phyloP scores from a whole-genome alignment of 2,329 filamentous ascomycete species.

The Xylaria polymorpha region DNA sequence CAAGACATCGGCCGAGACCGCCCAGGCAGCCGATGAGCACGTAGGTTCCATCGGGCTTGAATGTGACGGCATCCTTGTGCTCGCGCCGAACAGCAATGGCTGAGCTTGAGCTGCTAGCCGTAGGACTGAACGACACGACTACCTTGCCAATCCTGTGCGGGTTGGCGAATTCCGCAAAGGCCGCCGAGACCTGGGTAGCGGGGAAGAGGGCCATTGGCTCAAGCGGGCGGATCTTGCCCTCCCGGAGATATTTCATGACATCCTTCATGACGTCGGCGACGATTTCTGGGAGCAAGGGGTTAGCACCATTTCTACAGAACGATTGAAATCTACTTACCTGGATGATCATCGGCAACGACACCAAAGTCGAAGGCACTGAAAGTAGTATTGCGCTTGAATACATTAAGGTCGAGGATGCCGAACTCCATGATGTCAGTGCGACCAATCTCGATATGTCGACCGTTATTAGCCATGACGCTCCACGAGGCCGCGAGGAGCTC shows the following conservation, averaged over 20 bases:
- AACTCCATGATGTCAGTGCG: background rate
- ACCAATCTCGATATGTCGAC: background rate
- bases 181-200: conserved; percentile 25
- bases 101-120: background rate
- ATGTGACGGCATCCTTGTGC: conserved; percentile 24
- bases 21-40: conserved; percentile 45
- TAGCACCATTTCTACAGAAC: background rate
- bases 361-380: background rate
- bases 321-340: background rate
- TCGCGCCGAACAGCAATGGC: conserved; percentile 25
- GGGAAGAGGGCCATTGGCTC: conserved; percentile 32
- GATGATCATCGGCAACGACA: background rate
- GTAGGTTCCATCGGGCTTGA: conserved; percentile 41
- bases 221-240: conserved; percentile 35
- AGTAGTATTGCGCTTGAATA: background rate
- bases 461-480: background rate
- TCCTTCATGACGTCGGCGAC: conserved; percentile 36
- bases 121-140: conserved; percentile 24
- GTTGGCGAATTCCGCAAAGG: conserved; percentile 37
- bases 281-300: conserved; percentile 47
- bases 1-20: conserved; percentile 51
- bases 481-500: background rate
- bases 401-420: background rate
- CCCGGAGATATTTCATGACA: conserved; percentile 32
- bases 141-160: conserved; percentile 38